A percentile compares a stretch with the other conserved stretches of the same genome.
Evolutionary conservation across 768 basidiomycete species (phyloP).

Genomic region (Butyriboletus loyo): DNA sequence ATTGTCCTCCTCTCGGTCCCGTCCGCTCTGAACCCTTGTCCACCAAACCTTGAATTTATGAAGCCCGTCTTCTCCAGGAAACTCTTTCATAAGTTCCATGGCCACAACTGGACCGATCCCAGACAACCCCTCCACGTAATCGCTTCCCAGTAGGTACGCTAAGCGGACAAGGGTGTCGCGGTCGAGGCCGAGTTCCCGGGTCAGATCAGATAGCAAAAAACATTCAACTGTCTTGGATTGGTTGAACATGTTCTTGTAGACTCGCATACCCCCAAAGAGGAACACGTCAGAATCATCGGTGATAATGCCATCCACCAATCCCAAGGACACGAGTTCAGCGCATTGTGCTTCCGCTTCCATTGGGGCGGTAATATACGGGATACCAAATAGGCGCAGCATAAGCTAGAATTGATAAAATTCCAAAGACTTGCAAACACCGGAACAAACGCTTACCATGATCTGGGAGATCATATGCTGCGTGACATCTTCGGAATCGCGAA

Average conservation of each 20-base stretch:
- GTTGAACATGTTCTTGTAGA: slow-evolving; percentile 99
- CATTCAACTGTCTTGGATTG: slow-evolving; percentile 98
- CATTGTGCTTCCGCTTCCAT: slow-evolving; percentile 99
- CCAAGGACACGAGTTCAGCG: slow-evolving; percentile 80
- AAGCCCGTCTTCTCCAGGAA: slow-evolving; percentile 81
- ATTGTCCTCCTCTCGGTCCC: slow-evolving; percentile 73
- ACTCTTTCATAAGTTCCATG: slow-evolving; percentile 93
- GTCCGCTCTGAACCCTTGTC: slow-evolving; percentile 86
- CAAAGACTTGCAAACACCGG: slow-evolving; percentile 1
- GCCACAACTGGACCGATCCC: slow-evolving; percentile 95
- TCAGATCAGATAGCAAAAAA: slow-evolving; percentile 80
- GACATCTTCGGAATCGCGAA: slow-evolving; percentile 93
- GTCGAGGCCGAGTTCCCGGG: slow-evolving; percentile 82
- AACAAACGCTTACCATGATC: slow-evolving; percentile 50
- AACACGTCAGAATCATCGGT: slow-evolving; percentile 99
- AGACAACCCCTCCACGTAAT: slow-evolving; percentile 90
- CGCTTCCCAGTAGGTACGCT: slow-evolving; percentile 93
- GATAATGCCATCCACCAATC: slow-evolving; percentile 94
- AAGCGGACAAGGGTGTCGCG: slow-evolving; percentile 83
- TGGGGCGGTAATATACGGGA: slow-evolving; percentile 97
- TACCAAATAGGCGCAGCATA: slow-evolving; percentile 90
- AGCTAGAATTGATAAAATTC: slow-evolving; percentile 44
- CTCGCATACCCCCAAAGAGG: slow-evolving; percentile 91
- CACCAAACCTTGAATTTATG: slow-evolving; percentile 93
- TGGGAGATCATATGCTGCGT: slow-evolving; percentile 94